A percentile compares a stretch with the other conserved stretches of the same genome.
Conservation (phyloP, 1,284 basidiomycete species). For the Ustilago esculenta region DNA sequence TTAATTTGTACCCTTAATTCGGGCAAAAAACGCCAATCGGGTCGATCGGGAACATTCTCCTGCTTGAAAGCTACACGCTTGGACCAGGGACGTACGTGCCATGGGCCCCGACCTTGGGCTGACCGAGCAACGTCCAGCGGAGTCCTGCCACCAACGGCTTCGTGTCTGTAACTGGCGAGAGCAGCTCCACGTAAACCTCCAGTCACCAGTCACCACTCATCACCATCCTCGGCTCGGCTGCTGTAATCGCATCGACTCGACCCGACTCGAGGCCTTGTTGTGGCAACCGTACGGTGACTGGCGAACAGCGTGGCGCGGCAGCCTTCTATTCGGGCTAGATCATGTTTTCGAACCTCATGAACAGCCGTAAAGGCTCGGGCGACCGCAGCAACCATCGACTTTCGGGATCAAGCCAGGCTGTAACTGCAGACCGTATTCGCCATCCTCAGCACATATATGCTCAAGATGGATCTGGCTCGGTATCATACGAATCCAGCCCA, state of each 20-base stretch:
- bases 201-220: too few species aligned
- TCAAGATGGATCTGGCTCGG: conserved; percentile 25
- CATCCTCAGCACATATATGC: conserved; percentile 45
- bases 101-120: background rate
- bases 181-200: too few species aligned
- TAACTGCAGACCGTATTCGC: conserved; percentile 43
- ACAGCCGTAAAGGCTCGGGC: conserved; percentile 37
- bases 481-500: conserved; percentile 17
- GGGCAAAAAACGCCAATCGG: background rate
- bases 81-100: conserved; percentile 16
- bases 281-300: background rate
- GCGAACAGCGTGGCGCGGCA: conserved; percentile 2
- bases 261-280: background rate
- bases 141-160: background rate
- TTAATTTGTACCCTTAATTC: conserved; percentile 4
- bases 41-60: conserved; percentile 4
- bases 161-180: too few species aligned
- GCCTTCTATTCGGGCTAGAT: background rate
- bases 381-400: conserved; percentile 43
- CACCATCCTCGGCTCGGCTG: background rate
- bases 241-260: background rate
- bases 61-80: conserved; percentile 9
- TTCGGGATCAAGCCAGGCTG: conserved; percentile 16
- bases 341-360: conserved; percentile 51
- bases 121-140: background rate